Evolutionary conservation across 345 rosid species (phyloP).

Genomic region (Viola odorata): DNA sequence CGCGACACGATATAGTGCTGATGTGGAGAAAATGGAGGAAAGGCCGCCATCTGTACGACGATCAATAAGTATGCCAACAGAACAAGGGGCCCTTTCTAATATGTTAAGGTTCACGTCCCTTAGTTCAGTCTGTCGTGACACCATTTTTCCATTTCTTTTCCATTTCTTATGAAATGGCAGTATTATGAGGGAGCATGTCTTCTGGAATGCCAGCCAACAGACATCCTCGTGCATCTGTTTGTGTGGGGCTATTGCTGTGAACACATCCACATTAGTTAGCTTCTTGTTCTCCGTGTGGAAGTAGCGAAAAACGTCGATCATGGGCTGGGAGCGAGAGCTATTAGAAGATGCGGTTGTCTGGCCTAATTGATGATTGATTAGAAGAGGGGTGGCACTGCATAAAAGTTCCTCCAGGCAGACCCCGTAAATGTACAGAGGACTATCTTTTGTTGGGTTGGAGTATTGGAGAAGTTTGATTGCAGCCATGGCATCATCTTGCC

Average conservation of each 20-base stretch:
- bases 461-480: conserved; percentile 14
- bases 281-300: conserved; percentile 10
- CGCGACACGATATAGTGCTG: no score
- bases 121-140: not conserved
- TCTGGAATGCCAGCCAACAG: conserved; percentile 22
- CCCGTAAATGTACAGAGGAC: conserved; percentile 16
- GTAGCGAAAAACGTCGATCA: conserved; percentile 11
- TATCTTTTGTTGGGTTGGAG: conserved; percentile 12
- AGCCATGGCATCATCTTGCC: conserved; percentile 17
- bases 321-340: conserved; percentile 2
- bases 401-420: conserved; percentile 17
- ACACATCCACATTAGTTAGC: conserved; percentile 13
- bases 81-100: no score
- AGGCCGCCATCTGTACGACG: no score
- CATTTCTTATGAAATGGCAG: conserved; percentile 23
- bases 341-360: conserved; percentile 10
- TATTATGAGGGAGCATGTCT: conserved; percentile 10
- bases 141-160: conserved; percentile 15
- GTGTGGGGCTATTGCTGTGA: conserved; percentile 21
- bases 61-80: no score
- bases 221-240: conserved; percentile 21
- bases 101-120: no score
- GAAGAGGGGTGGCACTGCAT: conserved; percentile 11
- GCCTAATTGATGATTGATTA: conserved; percentile 18
- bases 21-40: no score